Percentiles rank a stretch among this genome's conserved stretches.
These are phyloP conservation scores for Epichloe bromicola DNA, from an alignment of 2,329 filamentous ascomycete genomes.

Conservation along the genomic window DNA sequence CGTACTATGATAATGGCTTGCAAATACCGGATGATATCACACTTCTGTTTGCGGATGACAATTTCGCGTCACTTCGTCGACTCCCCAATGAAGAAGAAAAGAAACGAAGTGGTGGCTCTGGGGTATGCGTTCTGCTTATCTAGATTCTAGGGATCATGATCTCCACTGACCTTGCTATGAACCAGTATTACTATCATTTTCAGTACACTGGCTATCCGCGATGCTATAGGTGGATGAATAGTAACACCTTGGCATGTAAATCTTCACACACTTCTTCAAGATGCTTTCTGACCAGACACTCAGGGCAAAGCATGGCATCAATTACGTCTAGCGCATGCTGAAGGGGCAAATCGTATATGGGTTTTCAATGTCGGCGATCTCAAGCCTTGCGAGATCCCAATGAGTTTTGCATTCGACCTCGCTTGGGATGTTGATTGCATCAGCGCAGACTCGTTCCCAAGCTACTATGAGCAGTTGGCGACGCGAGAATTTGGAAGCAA, in stretches of 20 bases:
- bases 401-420: constrained; percentile 41
- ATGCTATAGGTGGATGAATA: constrained; percentile 51
- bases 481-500: constrained; percentile 36
- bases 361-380: constrained; percentile 51
- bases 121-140: constrained; percentile 23
- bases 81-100: constrained; percentile 41
- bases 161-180: constrained; percentile 8
- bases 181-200: constrained; percentile 37
- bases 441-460: constrained; percentile 23
- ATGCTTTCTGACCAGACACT: neutral
- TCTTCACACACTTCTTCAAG: neutral
- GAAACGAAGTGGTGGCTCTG: constrained; percentile 39
- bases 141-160: no score
- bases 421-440: constrained; percentile 41
- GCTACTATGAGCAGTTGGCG: constrained; percentile 34
- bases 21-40: constrained; percentile 48
- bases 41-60: constrained; percentile 50
- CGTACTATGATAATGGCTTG: constrained; percentile 48
- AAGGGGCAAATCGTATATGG: constrained; percentile 40
- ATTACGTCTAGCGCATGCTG: constrained; percentile 38
- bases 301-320: constrained; percentile 33
- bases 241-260: constrained; percentile 35
- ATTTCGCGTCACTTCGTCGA: constrained; percentile 45
- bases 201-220: constrained; percentile 50
- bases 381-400: constrained; percentile 43